Percentiles rank a stretch among this genome's conserved stretches.
Evolutionary conservation across 345 rosid genomes (phyloP).

Genomic region (Hibiscus trionum): DNA sequence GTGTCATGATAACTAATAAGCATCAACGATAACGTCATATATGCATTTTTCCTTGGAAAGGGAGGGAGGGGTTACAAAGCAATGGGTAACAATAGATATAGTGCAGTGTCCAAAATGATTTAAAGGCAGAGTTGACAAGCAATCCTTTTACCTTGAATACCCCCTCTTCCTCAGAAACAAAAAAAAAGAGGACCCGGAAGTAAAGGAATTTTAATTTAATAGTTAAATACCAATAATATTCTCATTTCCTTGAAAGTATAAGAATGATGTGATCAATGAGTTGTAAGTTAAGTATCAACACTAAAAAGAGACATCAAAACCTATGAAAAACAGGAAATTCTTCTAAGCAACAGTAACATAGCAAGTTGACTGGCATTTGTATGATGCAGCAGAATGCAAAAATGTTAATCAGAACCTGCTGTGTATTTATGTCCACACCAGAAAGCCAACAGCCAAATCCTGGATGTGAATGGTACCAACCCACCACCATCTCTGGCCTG

Average conservation of each 20-base stretch:
- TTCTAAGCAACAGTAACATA: background rate
- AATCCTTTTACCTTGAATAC: background rate
- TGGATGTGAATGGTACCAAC: conserved; percentile 99
- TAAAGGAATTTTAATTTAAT: background rate
- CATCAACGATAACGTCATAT: background rate
- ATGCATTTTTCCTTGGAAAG: too few relatives aligned
- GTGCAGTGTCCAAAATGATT: background rate
- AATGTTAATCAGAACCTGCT: conserved; percentile 48
- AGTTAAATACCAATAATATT: background rate
- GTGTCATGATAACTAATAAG: background rate
- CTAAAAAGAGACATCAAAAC: background rate
- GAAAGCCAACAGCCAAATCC: conserved; percentile 99
- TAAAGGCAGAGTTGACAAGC: background rate
- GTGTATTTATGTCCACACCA: conserved; percentile 96
- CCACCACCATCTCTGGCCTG: conserved; percentile 99
- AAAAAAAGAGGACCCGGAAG: background rate
- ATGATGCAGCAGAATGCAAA: background rate
- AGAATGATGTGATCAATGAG: background rate
- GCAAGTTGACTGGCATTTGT: background rate
- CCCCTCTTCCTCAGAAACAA: too few relatives aligned
- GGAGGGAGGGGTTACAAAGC: background rate
- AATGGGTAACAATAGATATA: background rate
- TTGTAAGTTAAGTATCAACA: background rate
- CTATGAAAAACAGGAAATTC: background rate
- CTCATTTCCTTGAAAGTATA: background rate